Evolutionary conservation across 2,329 filamentous ascomycete species (phyloP).

Genomic region (Cytospora schulzeri): DNA sequence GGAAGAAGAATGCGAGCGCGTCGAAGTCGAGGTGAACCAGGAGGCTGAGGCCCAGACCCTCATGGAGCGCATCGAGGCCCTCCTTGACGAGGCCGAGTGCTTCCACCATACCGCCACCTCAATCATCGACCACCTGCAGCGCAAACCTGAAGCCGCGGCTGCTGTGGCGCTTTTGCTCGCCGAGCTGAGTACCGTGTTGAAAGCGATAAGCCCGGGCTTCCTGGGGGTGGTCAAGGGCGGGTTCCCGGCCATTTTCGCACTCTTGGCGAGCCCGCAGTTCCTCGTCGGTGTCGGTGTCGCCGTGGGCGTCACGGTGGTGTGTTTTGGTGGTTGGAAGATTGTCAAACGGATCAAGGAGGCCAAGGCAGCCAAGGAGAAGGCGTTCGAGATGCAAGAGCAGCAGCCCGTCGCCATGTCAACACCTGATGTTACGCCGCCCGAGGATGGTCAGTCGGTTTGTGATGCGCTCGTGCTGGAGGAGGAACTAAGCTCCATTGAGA

Average conservation of each 20-base stretch:
- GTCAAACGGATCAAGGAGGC: conserved; percentile 75
- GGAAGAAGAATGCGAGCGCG: conserved; percentile 30
- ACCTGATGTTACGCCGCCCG: conserved; percentile 5
- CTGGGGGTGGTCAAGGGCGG: conserved; percentile 74
- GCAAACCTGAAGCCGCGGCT: conserved; percentile 81
- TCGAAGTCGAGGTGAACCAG: conserved; percentile 62
- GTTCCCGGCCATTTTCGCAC: conserved; percentile 82
- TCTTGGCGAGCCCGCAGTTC: conserved; percentile 90
- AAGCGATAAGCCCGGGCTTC: conserved; percentile 83
- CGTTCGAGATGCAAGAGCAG: conserved; percentile 34
- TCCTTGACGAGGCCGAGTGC: conserved; percentile 87
- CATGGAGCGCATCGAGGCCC: conserved; percentile 71
- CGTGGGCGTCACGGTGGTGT: conserved; percentile 91
- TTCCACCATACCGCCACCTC: conserved; percentile 79
- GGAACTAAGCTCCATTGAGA: conserved; percentile 60
- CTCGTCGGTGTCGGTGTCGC: conserved; percentile 88
- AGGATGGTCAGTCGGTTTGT: conserved; percentile 34
- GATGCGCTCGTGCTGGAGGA: conserved; percentile 61
- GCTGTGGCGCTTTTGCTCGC: conserved; percentile 91
- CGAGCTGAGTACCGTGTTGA: conserved; percentile 80
- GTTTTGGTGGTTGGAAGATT: conserved; percentile 96
- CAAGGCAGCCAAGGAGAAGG: conserved; percentile 34
- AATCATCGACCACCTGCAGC: conserved; percentile 76
- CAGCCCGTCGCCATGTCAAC: background rate
- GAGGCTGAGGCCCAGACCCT: conserved; percentile 51